phyloP scores from a whole-genome alignment of 108 stramenopile genomes.

The Poteriospumella lacustris region DNA sequence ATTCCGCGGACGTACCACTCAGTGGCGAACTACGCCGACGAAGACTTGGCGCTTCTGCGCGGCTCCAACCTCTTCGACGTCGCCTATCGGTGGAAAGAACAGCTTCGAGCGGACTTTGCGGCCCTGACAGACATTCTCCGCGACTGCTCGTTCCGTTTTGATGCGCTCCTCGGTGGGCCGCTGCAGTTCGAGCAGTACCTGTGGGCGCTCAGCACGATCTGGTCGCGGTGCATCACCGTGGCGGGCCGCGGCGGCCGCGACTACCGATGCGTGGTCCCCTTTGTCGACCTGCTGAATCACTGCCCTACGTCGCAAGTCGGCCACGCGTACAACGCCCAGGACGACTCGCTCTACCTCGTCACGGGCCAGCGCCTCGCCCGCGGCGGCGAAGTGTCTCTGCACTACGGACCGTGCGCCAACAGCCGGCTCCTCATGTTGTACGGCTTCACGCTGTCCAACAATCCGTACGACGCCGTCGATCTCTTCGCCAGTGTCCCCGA shows the following conservation, averaged over 20 bases:
- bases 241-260: background rate
- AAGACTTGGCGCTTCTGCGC: background rate
- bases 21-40: background rate
- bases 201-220: background rate
- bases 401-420: background rate
- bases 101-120: background rate
- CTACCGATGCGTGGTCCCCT: background rate
- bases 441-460: background rate
- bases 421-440: background rate
- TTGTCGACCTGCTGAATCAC: background rate
- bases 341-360: background rate
- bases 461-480: background rate
- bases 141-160: background rate
- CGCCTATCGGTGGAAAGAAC: background rate
- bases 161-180: too few relatives aligned
- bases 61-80: background rate
- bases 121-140: background rate
- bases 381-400: background rate
- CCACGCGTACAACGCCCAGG: background rate
- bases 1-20: background rate
- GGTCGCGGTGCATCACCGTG: background rate
- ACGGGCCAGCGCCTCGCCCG: background rate
- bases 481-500: background rate
- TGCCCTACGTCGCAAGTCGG: background rate
- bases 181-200: background rate